Evolutionary conservation across 257 asterid species (phyloP).

Genomic region (Penstemon eatonii): DNA sequence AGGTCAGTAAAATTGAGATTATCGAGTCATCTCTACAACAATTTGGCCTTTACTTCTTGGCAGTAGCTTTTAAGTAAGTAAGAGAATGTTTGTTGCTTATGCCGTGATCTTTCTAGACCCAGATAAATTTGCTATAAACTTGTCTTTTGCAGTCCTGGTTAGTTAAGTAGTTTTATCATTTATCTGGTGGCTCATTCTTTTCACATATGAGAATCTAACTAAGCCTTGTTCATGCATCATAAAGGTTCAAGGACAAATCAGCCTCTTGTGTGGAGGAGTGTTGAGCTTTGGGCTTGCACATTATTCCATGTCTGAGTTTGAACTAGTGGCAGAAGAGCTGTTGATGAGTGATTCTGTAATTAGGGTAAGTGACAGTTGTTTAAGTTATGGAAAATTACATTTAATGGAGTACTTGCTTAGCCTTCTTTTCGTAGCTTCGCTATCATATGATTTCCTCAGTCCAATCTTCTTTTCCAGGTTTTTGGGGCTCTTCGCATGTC

Average conservation of each 20-base stretch:
- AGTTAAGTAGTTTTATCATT: constrained; percentile 12
- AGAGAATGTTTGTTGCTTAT: constrained; percentile 1
- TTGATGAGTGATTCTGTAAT: constrained; percentile 91
- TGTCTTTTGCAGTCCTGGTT: constrained; percentile 4
- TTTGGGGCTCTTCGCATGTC: constrained; percentile 99
- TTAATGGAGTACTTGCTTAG: constrained; percentile 4
- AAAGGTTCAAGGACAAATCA: constrained; percentile 97
- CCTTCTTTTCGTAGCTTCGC: constrained; percentile 9
- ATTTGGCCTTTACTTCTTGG: constrained; percentile 14
- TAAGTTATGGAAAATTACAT: constrained; percentile 19
- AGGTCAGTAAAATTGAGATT: constrained; percentile 47
- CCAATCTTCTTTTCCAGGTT: constrained; percentile 53
- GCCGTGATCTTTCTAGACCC: constrained; percentile 18
- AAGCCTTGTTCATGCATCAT: constrained; percentile 31
- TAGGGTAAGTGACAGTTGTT: constrained; percentile 49
- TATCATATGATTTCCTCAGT: constrained; percentile 21
- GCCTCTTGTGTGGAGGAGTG: constrained; percentile 69
- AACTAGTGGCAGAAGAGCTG: constrained; percentile 93
- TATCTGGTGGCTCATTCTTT: constrained; percentile 12
- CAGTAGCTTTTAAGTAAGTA: neutral
- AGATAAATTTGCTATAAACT: constrained; percentile 10
- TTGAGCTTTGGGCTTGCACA: constrained; percentile 96
- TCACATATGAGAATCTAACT: constrained; percentile 25
- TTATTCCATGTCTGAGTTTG: constrained; percentile 96
- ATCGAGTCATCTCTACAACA: constrained; percentile 15